phyloP scores from a whole-genome alignment of 352 stramenopile species.

The Phytophthora multivora region DNA sequence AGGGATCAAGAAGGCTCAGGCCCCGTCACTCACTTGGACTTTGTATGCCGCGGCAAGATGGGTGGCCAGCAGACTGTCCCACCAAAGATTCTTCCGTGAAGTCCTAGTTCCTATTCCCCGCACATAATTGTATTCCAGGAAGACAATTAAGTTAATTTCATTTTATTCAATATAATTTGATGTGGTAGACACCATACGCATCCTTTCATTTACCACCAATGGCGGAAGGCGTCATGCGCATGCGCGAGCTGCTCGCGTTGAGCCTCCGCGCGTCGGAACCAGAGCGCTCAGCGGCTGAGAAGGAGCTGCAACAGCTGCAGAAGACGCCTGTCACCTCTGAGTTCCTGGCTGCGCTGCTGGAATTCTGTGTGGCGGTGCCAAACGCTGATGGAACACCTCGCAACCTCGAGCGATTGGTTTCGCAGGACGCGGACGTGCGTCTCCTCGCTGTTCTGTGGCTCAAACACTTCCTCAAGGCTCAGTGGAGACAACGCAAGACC shows the following conservation, averaged over 20 bases:
- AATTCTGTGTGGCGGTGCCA: constrained; percentile 48
- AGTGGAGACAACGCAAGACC: constrained; percentile 45
- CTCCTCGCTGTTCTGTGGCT: constrained; percentile 79
- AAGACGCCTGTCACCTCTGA: constrained; percentile 27
- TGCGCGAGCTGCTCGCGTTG: constrained; percentile 59
- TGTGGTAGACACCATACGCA: neutral
- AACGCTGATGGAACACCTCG: constrained; percentile 28
- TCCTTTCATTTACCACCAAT: constrained; percentile 12
- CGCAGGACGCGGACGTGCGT: constrained; percentile 54
- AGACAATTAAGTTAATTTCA: constrained; percentile 1
- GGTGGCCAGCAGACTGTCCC: constrained; percentile 50
- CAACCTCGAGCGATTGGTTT: constrained; percentile 30
- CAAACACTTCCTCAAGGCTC: constrained; percentile 70
- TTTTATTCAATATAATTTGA: neutral
- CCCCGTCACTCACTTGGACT: constrained; percentile 51
- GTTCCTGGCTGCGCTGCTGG: constrained; percentile 53
- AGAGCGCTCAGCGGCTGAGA: constrained; percentile 52
- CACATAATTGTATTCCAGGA: neutral
- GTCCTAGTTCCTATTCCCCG: neutral
- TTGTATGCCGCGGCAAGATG: constrained; percentile 69
- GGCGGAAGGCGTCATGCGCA: constrained; percentile 27
- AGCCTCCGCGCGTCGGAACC: constrained; percentile 49
- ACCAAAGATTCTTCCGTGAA: constrained; percentile 7
- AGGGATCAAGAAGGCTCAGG: constrained; percentile 13
- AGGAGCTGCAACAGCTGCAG: constrained; percentile 63